These are phyloP conservation scores for Gaillardinia entomophila DNA, from an alignment of 805 yeast genomes.

Conservation along the genomic window DNA sequence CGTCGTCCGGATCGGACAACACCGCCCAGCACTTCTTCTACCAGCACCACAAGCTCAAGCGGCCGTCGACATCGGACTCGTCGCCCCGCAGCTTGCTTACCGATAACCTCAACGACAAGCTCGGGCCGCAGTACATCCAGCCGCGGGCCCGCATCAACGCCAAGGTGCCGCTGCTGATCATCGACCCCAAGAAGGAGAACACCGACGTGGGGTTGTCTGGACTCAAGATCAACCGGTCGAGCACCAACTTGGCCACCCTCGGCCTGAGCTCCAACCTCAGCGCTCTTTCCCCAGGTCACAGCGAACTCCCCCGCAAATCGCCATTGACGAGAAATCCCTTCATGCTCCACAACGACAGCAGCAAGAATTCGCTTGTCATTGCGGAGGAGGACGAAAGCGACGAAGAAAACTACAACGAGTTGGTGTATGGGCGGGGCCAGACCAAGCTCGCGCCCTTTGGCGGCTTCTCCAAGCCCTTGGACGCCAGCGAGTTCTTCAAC, in stretches of 20 bases:
- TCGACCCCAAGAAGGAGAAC: slow-evolving; percentile 25
- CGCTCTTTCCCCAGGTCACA: background rate
- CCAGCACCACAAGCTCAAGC: slow-evolving; percentile 17
- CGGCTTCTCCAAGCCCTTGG: slow-evolving; percentile 63
- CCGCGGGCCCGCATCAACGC: slow-evolving; percentile 38
- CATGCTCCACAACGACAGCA: slow-evolving; percentile 17
- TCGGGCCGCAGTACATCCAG: slow-evolving; percentile 32
- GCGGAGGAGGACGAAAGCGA: slow-evolving; percentile 23
- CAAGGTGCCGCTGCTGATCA: slow-evolving; percentile 23
- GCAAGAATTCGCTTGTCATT: slow-evolving; percentile 24
- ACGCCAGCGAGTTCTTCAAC: slow-evolving; percentile 32
- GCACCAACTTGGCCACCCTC: slow-evolving; percentile 16
- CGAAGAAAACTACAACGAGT: slow-evolving; percentile 20
- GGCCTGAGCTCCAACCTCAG: slow-evolving; percentile 3
- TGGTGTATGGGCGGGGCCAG: slow-evolving; percentile 20
- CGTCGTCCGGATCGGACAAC: slow-evolving; percentile 15
- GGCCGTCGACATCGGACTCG: slow-evolving; percentile 2
- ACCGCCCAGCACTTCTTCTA: slow-evolving; percentile 54
- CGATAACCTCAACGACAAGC: slow-evolving; percentile 19
- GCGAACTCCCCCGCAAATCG: background rate
- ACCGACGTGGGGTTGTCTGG: slow-evolving; percentile 30
- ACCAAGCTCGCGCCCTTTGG: slow-evolving; percentile 58
- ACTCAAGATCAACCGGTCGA: slow-evolving; percentile 28
- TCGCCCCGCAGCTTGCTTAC: slow-evolving; percentile 4
- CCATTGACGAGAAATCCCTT: slow-evolving; percentile 6